These are phyloP conservation scores for Raddia guianensis DNA, from an alignment of 176 grass and related monocot genomes.

Conservation along the genomic window DNA sequence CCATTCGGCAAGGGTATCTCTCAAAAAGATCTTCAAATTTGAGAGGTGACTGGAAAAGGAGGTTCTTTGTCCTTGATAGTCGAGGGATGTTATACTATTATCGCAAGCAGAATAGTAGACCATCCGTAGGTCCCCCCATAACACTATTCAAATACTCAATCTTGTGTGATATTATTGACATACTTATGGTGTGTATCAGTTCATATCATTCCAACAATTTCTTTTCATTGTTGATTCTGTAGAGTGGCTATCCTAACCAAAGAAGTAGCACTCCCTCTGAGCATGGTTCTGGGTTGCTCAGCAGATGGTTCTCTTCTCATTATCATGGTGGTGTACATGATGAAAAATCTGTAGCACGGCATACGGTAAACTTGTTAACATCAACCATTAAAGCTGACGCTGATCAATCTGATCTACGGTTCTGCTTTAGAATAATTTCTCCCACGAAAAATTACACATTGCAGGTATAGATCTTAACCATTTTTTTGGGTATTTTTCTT, in stretches of 20 bases:
- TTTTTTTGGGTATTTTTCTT: conserved; percentile 9
- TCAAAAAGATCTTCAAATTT: conserved; percentile 97
- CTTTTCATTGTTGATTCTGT: conserved; percentile 26
- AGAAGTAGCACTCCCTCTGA: conserved; percentile 66
- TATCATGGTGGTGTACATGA: conserved; percentile 94
- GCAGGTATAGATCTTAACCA: conserved; percentile 58
- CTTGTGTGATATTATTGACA: conserved; percentile 24
- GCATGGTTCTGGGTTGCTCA: conserved; percentile 90
- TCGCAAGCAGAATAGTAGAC: conserved; percentile 81
- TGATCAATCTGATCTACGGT: conserved; percentile 92
- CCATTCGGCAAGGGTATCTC: conserved; percentile 97
- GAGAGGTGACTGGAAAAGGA: conserved; percentile 99
- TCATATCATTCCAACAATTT: conserved; percentile 6
- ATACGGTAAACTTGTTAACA: conserved; percentile 96
- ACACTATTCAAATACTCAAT: conserved; percentile 14
- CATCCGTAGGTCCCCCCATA: conserved; percentile 69
- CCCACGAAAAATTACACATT: conserved; percentile 97
- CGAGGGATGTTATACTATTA: conserved; percentile 99
- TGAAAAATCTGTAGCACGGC: conserved; percentile 94
- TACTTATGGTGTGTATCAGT: conserved; percentile 28
- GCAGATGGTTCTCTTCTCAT: conserved; percentile 98
- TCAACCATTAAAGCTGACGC: conserved; percentile 98
- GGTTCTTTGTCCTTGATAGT: conserved; percentile 98
- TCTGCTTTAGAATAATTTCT: conserved; percentile 98
- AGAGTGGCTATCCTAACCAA: conserved; percentile 84